These are phyloP conservation scores for Talaromyces amestolkiae DNA, from an alignment of 2,329 filamentous ascomycete species.

Conservation along the genomic window DNA sequence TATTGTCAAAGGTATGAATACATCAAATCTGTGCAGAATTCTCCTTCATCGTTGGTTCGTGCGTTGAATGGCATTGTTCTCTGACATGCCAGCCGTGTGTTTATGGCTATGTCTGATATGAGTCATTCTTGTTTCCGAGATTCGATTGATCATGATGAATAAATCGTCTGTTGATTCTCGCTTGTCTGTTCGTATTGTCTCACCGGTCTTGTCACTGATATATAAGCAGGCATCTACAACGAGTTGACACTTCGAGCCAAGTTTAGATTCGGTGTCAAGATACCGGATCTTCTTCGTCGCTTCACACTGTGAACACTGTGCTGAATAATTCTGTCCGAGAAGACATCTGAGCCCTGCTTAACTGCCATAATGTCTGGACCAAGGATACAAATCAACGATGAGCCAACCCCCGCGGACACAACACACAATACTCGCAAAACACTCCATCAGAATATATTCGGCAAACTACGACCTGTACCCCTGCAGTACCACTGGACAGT, in stretches of 20 bases:
- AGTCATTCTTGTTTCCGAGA: neutral
- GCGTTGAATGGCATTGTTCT: neutral
- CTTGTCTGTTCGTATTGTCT: neutral
- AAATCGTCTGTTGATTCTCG: too few species aligned
- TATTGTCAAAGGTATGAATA: neutral
- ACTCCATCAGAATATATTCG: slow-evolving; percentile 45
- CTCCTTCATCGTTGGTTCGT: neutral
- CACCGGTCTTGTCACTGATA: neutral
- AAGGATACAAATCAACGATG: slow-evolving; percentile 5
- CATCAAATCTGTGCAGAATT: neutral
- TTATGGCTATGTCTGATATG: neutral
- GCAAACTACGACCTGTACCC: slow-evolving; percentile 46
- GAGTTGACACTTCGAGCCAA: neutral
- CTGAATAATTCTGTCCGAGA: neutral
- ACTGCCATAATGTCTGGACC: slow-evolving; percentile 4
- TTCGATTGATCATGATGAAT: neutral
- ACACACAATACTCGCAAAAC: slow-evolving; percentile 32
- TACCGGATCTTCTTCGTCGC: neutral
- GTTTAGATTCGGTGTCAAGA: neutral
- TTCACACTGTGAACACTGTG: neutral
- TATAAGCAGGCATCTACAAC: neutral
- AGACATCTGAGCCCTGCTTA: too few species aligned
- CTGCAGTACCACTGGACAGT: slow-evolving; percentile 50
- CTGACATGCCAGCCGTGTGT: neutral
- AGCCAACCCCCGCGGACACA: neutral